Base-by-base conservation (phyloP, 495 filamentous ascomycete species). In the Annulohypoxylon bovei region DNA sequence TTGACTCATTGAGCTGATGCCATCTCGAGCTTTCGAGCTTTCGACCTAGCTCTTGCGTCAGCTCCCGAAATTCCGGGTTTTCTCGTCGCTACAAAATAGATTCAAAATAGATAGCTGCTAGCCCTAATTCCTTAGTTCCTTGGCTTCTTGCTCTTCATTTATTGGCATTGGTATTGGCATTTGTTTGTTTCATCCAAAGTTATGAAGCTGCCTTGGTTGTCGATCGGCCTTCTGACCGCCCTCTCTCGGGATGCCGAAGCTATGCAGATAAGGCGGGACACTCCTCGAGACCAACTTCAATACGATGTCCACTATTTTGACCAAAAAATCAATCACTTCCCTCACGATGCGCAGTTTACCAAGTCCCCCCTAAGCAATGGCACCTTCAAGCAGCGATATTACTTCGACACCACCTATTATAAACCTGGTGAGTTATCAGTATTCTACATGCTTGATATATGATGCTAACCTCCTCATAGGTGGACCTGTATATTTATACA, bases 401-500 rank as follows among this genome's bases (percentile, higher is more conserved):
- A 81, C 56, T 80, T 82, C 47, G 82, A 84, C 63, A 75, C 71
- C 14, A 75, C 80, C 0, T 83, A 83, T 67, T 84, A 84, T 67
- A 80, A 82, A 62, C 78, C 81, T 30, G 82, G 73, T 76, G 6
- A 50, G 46, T n/a, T 4, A 57, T 40, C 8, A 11, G 30, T 14
- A 27, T 22, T 16, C 39, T 49, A 23, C 23, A 28, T 40, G n/a
- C 6, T 28, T 16, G 20, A 62, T 16, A 27, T 20, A 23, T 9
- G 20, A 53, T 60, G 50, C 54, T 73, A 62, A 75, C 39, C 6
- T 32, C 3, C 37, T 6, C 30, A 18, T 25, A 76, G 74, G 82
- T 9, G 82, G 82, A 3, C 81, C 82, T 20, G 79, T 84, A 6
- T 83, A 78, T 63, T 76, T 84, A 16, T 84, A 84, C 65, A 79